phyloP scores from a whole-genome alignment of 2,329 filamentous ascomycete species.

The Trichoderma sp. region DNA sequence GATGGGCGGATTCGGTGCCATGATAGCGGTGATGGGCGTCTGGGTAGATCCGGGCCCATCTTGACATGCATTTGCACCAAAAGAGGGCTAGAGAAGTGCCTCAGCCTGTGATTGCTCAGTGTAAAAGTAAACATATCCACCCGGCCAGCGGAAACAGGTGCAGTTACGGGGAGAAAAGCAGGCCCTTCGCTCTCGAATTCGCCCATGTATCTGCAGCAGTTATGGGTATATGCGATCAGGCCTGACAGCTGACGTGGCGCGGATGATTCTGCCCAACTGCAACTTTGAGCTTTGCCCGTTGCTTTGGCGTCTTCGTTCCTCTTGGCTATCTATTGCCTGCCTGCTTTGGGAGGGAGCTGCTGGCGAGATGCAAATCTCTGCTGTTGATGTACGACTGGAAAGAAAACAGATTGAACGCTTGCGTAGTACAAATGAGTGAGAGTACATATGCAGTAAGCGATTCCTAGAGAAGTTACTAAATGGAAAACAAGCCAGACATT shows the following conservation, averaged over 20 bases:
- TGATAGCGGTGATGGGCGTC: neutral
- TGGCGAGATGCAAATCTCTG: neutral
- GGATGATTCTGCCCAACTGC: neutral
- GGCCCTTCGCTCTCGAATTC: neutral
- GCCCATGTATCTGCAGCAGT: neutral
- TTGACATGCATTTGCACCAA: neutral
- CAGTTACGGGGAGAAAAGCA: neutral
- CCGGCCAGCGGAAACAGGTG: neutral
- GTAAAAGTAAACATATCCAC: neutral
- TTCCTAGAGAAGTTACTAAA: neutral
- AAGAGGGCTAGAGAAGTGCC: neutral
- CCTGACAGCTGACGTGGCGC: neutral
- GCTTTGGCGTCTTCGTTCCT: neutral
- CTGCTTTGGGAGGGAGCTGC: neutral
- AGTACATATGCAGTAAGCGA: neutral
- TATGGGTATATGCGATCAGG: neutral
- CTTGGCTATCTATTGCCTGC: neutral
- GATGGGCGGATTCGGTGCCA: neutral
- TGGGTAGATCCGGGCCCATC: conserved; percentile 1
- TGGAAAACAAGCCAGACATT: neutral
- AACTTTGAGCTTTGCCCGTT: neutral
- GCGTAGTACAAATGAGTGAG: too few relatives aligned
- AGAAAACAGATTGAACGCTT: neutral
- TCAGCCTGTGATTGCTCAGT: neutral
- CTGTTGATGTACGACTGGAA: neutral